Conservation (phyloP, 1,284 basidiomycete species). For the Tilletia indica region DNA sequence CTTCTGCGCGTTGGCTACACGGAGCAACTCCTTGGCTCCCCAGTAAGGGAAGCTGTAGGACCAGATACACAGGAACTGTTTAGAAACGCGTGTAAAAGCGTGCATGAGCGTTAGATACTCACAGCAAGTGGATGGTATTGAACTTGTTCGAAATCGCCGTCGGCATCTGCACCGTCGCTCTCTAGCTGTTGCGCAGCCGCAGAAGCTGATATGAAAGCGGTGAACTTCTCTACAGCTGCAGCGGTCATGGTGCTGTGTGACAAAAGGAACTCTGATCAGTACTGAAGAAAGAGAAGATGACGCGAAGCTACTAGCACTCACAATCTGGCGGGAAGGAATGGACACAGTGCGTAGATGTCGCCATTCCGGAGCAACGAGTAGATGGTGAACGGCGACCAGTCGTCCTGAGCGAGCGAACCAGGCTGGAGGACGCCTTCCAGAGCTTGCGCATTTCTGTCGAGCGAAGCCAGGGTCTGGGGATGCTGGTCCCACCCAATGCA, state of each 20-base stretch:
- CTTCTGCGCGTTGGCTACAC: slow-evolving; percentile 46
- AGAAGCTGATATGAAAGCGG: background rate
- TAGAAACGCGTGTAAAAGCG: background rate
- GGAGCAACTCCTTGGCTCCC: slow-evolving; percentile 53
- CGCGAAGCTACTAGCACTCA: slow-evolving; percentile 59
- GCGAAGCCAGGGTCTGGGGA: background rate
- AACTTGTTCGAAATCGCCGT: no score
- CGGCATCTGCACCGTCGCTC: background rate
- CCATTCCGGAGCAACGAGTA: slow-evolving; percentile 86
- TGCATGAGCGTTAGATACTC: background rate
- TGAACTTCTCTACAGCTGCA: background rate
- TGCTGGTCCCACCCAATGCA: slow-evolving; percentile 12
- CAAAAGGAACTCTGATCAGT: slow-evolving; percentile 8
- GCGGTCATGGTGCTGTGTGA: slow-evolving; percentile 6
- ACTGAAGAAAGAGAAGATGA: background rate
- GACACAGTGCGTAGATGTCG: slow-evolving; percentile 85
- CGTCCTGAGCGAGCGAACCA: slow-evolving; percentile 46
- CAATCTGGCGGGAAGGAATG: slow-evolving; percentile 85
- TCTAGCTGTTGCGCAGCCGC: slow-evolving; percentile 8
- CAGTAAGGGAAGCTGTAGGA: slow-evolving; percentile 47
- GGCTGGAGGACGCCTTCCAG: background rate
- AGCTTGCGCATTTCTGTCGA: background rate
- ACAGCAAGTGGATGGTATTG: slow-evolving; percentile 45
- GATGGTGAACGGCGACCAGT: slow-evolving; percentile 85
- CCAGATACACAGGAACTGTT: background rate